These are phyloP conservation scores for Astraeus odoratus DNA, from an alignment of 768 basidiomycete genomes.

Conservation along the genomic window DNA sequence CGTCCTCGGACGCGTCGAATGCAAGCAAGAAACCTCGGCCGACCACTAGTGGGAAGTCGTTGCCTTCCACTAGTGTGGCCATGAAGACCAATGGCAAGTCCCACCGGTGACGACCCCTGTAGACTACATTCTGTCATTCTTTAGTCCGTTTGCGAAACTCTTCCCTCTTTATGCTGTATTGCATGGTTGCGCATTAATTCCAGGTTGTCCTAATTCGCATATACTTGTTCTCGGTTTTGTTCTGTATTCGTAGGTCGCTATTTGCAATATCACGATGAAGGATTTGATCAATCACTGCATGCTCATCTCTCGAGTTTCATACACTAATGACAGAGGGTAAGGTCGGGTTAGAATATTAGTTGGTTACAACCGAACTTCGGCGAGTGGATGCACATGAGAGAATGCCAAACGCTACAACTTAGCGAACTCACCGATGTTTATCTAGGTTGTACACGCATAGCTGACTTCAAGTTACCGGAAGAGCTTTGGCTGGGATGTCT, in stretches of 20 bases:
- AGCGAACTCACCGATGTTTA: conserved; percentile 12
- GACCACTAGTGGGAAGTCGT: conserved; percentile 39
- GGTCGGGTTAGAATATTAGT: no score
- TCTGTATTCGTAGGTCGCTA: conserved; percentile 19
- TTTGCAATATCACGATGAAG: conserved; percentile 7
- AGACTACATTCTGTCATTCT: conserved; percentile 7
- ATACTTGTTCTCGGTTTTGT: conserved; percentile 4
- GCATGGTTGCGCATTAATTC: conserved; percentile 17
- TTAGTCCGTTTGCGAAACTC: background rate
- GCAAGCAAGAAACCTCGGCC: conserved; percentile 55
- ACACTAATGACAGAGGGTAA: background rate
- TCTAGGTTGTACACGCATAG: conserved; percentile 29
- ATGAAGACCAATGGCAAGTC: conserved; percentile 56
- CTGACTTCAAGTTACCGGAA: conserved; percentile 28
- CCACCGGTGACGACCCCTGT: conserved; percentile 39
- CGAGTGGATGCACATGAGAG: no score
- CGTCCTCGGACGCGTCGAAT: conserved; percentile 40
- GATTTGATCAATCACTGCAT: background rate
- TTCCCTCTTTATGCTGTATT: conserved; percentile 14
- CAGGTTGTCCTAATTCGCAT: conserved; percentile 25
- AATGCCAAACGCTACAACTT: background rate
- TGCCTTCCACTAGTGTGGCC: conserved; percentile 37
- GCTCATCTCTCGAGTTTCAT: background rate
- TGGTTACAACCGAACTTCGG: no score
- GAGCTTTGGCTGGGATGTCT: conserved; percentile 27